A percentile compares a stretch with the other conserved stretches of the same genome.
Evolutionary conservation across 768 basidiomycete species (phyloP).

Genomic region (Rhizopogon vulgaris): DNA sequence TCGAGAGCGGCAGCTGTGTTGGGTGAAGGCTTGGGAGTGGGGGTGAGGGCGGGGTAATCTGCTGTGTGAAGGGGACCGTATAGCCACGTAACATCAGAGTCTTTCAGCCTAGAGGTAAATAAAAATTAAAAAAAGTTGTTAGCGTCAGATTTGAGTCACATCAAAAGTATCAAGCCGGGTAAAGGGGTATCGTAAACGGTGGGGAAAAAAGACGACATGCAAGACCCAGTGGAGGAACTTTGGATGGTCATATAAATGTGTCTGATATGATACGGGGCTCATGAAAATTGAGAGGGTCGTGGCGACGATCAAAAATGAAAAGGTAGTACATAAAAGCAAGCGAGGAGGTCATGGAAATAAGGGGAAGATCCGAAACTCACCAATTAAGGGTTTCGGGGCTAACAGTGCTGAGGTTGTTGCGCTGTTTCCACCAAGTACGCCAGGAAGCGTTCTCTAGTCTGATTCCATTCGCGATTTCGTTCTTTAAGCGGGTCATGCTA

Average conservation of each 20-base stretch:
- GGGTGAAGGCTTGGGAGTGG: slow-evolving; percentile 42
- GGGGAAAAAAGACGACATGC: slow-evolving; percentile 2
- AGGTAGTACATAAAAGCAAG: not conserved
- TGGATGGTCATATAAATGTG: slow-evolving; percentile 1
- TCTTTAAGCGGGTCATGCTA: slow-evolving; percentile 97
- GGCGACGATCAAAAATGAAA: slow-evolving; percentile 7
- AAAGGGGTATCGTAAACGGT: not conserved
- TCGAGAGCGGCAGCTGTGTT: slow-evolving; percentile 30
- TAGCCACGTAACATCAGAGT: slow-evolving; percentile 98
- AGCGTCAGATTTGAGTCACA: slow-evolving; percentile 3
- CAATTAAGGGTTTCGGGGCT: slow-evolving; percentile 98
- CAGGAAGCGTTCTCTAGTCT: slow-evolving; percentile 97
- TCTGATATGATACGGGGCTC: not conserved
- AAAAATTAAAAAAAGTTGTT: not conserved
- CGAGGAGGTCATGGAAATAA: slow-evolving; percentile 2
- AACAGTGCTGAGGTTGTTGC: slow-evolving; percentile 91
- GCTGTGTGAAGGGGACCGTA: slow-evolving; percentile 96
- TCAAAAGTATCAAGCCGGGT: not conserved
- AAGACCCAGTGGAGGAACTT: not conserved
- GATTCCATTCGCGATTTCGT: slow-evolving; percentile 93
- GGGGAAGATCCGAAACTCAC: slow-evolving; percentile 41
- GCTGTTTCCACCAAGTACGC: slow-evolving; percentile 99
- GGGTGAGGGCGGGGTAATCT: slow-evolving; percentile 73
- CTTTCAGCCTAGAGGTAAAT: slow-evolving; percentile 74
- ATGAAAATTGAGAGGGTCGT: not conserved